Evolutionary conservation across 2,329 filamentous ascomycete genomes (phyloP), one percentile per base, ranked within the genome.

Genomic region (Emergomyces africanus): DNA sequence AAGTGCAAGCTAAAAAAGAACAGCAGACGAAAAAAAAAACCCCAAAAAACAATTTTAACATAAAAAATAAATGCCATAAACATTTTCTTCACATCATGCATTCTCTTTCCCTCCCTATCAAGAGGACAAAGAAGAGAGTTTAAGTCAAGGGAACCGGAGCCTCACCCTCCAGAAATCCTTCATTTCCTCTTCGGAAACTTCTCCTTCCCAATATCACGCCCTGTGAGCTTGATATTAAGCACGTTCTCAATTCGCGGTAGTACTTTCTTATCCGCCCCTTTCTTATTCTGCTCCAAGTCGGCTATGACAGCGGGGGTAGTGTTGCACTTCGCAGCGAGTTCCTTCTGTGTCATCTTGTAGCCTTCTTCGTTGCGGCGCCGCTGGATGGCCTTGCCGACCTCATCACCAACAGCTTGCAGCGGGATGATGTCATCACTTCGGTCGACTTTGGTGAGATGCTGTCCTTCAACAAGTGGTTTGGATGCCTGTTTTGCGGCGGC

Each of bases 361-460:
- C 88, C 88, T 72, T 89, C 86, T 72, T 87, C 84, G 71, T 84
- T 85, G 64, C 94, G 88, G 59, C 88, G 83, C 69, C 86, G 82
- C 69, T 84, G 82, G 77, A 97, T 96, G 65, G 87, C 88, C 65
- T 89, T 84, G 69, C 88, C 90, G 64, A 97, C 89, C 59, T 83
- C 80, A 69, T 82, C 81, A 72, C 90, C 90, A 61, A 96, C 81
- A 53, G 90, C 95, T 79, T 95, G 95, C 71, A 90, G 91, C 80
- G 96, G 96, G 77, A 97, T 87, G 77, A 96, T 96, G 73, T 96
- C 94, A 80, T 97, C 91, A 72, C 85, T 86, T 67, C 92, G 91
- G 81, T 97, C 94, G 75, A 99, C 91, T 81, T 97, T 96, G 66
- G 94, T 97, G 65, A 97, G 82, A 72, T 89, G 91, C 78, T 99